Percentiles rank a stretch among this genome's conserved stretches.
phyloP scores from a whole-genome alignment of 2,329 filamentous ascomycete species.

The Botrytis sinoallii region DNA sequence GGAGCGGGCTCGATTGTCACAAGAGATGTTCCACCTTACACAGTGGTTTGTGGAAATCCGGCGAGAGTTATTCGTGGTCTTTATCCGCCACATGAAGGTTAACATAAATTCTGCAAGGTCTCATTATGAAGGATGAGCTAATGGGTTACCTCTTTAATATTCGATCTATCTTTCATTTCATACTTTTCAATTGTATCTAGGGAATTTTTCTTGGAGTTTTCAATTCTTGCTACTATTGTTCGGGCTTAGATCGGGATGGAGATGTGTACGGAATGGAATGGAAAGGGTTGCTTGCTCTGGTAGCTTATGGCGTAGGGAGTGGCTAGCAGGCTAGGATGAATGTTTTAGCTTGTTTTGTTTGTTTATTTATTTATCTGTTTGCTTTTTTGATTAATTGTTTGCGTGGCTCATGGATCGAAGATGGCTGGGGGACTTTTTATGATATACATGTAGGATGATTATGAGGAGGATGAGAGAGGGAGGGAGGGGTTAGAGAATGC shows the following conservation, averaged over 20 bases:
- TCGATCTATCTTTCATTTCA: not conserved
- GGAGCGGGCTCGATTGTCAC: slow-evolving; percentile 54
- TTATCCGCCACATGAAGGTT: slow-evolving; percentile 23
- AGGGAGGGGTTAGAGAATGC: not conserved
- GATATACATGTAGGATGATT: not conserved
- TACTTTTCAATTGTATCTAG: slow-evolving; percentile 4
- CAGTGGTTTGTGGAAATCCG: slow-evolving; percentile 38
- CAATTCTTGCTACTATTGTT: not conserved
- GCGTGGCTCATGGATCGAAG: not conserved
- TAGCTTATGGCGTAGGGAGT: not conserved
- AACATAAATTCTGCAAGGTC: not conserved
- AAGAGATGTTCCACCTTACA: slow-evolving; percentile 40
- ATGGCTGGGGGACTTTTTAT: not conserved
- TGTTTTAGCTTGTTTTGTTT: not conserved
- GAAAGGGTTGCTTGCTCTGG: not conserved
- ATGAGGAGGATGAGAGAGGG: not conserved
- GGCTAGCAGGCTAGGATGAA: not conserved
- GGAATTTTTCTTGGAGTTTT: not conserved
- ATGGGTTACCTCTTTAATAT: not conserved
- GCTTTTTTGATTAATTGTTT: not conserved
- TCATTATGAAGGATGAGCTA: not conserved
- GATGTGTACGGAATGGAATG: not conserved
- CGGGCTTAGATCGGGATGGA: not conserved
- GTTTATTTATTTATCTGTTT: not conserved
- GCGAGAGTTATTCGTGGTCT: slow-evolving; percentile 36